These are phyloP conservation scores for Neoboletus subvelutipes DNA, from an alignment of 768 basidiomycete genomes.

Conservation along the genomic window DNA sequence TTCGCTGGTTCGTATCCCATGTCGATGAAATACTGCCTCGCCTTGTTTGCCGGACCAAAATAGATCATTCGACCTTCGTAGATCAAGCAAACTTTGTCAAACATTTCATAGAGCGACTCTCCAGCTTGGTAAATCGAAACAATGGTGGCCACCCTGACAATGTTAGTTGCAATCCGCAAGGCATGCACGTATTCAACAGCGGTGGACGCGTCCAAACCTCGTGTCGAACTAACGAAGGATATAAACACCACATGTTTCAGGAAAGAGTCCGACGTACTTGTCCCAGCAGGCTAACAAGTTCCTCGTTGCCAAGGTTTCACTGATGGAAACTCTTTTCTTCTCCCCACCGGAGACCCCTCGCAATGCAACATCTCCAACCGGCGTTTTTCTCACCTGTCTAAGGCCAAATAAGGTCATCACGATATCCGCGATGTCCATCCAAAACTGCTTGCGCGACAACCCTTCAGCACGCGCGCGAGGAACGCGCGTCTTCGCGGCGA, in stretches of 20 bases:
- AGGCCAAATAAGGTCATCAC: conserved; percentile 74
- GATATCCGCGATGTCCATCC: conserved; percentile 39
- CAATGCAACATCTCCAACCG: conserved; percentile 77
- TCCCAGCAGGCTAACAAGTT: conserved; percentile 79
- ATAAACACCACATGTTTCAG: conserved; percentile 42
- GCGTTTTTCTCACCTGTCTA: conserved; percentile 67
- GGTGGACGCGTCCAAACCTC: conserved; percentile 66
- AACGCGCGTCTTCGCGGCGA: conserved; percentile 66
- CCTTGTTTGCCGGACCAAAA: conserved; percentile 54
- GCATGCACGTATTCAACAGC: conserved; percentile 74
- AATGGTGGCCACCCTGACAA: conserved; percentile 54
- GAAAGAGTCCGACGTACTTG: conserved; percentile 43
- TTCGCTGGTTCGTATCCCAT: conserved; percentile 56
- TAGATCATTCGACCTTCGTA: conserved; percentile 60
- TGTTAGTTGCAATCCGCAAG: conserved; percentile 65
- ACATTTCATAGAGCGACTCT: conserved; percentile 62
- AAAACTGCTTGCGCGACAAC: conserved; percentile 36
- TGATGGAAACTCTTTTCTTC: conserved; percentile 80
- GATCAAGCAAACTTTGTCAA: conserved; percentile 70
- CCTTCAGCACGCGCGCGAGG: conserved; percentile 53
- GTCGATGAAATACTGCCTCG: conserved; percentile 56
- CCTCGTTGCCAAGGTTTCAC: conserved; percentile 69
- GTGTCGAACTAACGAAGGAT: conserved; percentile 54
- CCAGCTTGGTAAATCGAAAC: conserved; percentile 87
- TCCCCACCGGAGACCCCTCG: conserved; percentile 75